Conservation (phyloP, 2,329 filamentous ascomycete genomes). For the Aureobasidium vineae region DNA sequence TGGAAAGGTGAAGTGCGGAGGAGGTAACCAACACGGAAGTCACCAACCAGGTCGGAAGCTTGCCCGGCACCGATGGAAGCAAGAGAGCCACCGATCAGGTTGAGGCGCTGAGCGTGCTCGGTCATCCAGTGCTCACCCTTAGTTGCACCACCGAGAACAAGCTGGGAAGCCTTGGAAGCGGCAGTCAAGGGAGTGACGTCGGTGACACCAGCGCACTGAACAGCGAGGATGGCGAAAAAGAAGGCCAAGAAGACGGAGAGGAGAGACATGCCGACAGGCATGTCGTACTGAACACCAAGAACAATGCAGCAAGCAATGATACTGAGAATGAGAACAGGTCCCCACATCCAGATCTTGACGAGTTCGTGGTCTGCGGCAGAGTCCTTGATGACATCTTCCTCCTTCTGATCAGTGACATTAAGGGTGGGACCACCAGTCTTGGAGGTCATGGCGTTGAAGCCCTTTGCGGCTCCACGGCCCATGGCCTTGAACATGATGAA, state of each 20-base stretch:
- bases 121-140: slow-evolving; percentile 53
- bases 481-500: slow-evolving; percentile 51
- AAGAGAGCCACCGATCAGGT: slow-evolving; percentile 60
- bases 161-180: slow-evolving; percentile 66
- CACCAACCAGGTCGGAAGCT: slow-evolving; percentile 54
- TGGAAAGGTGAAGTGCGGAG: slow-evolving; percentile 62
- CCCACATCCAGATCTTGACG: slow-evolving; percentile 56
- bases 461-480: slow-evolving; percentile 48
- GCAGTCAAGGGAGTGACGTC: slow-evolving; percentile 65
- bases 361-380: slow-evolving; percentile 49
- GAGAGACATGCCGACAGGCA: slow-evolving; percentile 57
- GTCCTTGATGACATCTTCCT: slow-evolving; percentile 52
- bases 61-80: slow-evolving; percentile 44
- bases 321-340: slow-evolving; percentile 47
- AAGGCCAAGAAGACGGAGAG: slow-evolving; percentile 58
- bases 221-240: slow-evolving; percentile 61
- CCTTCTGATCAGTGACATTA: slow-evolving; percentile 28
- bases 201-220: slow-evolving; percentile 55
- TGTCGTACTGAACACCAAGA: slow-evolving; percentile 55
- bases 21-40: slow-evolving; percentile 68
- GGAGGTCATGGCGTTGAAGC: slow-evolving; percentile 41
- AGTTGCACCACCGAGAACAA: slow-evolving; percentile 65
- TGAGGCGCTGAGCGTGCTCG: slow-evolving; percentile 59
- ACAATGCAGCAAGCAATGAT: slow-evolving; percentile 54
- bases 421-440: slow-evolving; percentile 8